Conservation (phyloP, 305 asterid genomes). For the Salvia sclarea region DNA sequence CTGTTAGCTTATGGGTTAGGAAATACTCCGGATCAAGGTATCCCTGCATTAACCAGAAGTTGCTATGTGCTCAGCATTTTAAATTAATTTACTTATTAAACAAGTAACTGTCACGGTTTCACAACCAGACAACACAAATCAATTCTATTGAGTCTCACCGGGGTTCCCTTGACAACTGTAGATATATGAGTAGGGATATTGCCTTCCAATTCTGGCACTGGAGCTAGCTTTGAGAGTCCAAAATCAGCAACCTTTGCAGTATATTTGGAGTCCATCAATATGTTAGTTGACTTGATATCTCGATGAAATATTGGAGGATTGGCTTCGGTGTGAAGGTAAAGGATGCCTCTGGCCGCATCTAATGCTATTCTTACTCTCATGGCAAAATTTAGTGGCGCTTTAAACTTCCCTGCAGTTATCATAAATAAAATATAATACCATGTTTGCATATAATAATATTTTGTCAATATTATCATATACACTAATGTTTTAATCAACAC, state of each 20-base stretch:
- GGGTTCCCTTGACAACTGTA: constrained; percentile 85
- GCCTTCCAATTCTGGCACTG: constrained; percentile 69
- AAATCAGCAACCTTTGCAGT: constrained; percentile 86
- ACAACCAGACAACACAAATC: background rate
- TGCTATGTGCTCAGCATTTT: constrained; percentile 3
- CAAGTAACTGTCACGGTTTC: background rate
- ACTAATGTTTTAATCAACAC: background rate
- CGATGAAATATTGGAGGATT: constrained; percentile 93
- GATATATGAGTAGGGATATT: constrained; percentile 61
- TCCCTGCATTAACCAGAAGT: constrained; percentile 54
- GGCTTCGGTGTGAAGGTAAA: constrained; percentile 84
- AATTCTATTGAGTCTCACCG: constrained; percentile 46
- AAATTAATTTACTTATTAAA: background rate
- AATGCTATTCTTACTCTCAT: constrained; percentile 68
- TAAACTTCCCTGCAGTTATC: constrained; percentile 54
- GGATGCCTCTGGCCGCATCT: constrained; percentile 80
- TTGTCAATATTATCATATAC: background rate
- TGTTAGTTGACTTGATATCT: constrained; percentile 83
- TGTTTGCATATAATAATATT: background rate
- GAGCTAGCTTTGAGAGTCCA: constrained; percentile 80
- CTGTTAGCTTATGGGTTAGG: constrained; percentile 78
- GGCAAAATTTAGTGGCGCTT: constrained; percentile 53
- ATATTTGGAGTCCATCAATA: constrained; percentile 59
- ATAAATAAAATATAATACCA: background rate
- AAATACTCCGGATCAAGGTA: constrained; percentile 91